Evolutionary conservation across 306 rosid genomes (phyloP), one percentile per base, ranked within the genome.

Genomic region (Rubus parviflorus): DNA sequence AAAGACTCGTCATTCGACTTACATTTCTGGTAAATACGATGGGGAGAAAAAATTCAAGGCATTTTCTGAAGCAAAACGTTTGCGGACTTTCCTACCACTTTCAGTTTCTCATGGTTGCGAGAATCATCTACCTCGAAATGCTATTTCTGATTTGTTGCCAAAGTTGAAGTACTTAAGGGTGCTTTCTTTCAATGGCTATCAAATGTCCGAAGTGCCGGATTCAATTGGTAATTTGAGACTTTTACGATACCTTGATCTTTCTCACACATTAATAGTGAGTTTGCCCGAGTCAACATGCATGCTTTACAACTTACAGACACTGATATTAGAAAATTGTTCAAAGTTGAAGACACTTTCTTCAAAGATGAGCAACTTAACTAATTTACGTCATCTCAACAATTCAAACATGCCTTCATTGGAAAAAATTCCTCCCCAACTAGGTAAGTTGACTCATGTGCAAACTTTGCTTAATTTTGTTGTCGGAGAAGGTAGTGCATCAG

Each of bases 81-180:
- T 81, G 15, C 73, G 81, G 4, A 84, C 85, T 11, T 74, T 81
- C 68, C 25, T 38, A n/a, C 64, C 70, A 41, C 6, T 72, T 14
- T 0, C 4, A 30, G 43, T n/a, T n/a, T n/a, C n/a, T n/a, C n/a
- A n/a, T n/a, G n/a, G n/a, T n/a, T n/a, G n/a, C n/a, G 48, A 41
- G n/a, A 64, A 64, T 38, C 2, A 17, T 66, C 4, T 66, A 14
- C 9, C 51, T 66, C 1, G 51, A 10, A 4, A 4, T 23, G 71
- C 45, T 19, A 10, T 30, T 41, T 42, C 0, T 19, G 49, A 66
- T 41, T 41, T 66, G 41, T 4, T 66, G 30, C 70, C 70, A 19
- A 4, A 41, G 5, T 66, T 53, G 70, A 65, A 67, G 13, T 54
- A 11, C 48, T 41, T 81, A 8, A 45, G 51, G 12, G 67, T 69